Base-by-base conservation (phyloP, 371 early-diverging fungal species). In the Mortierella sp. region DNA sequence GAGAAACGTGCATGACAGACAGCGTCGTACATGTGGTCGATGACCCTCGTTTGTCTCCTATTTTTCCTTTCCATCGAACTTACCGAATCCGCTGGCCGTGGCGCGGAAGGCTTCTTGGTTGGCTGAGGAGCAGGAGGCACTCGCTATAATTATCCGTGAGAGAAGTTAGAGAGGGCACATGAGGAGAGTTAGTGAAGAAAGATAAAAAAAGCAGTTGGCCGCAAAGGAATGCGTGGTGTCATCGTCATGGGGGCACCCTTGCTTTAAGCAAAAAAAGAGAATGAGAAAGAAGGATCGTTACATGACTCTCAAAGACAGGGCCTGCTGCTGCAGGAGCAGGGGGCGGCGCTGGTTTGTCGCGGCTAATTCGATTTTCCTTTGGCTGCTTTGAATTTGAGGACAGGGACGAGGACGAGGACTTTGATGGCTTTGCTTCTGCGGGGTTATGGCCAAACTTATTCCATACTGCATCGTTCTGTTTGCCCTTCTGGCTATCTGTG, bases 371-470 rank as follows among this genome's bases (percentile, higher is more conserved):
- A 4, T 67, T 60, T 31, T 34, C 37, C 37, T 34, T 34, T 34
- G 37, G 14, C 14, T 34, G 37, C 37, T 34, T 34, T 14, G 4
- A 34, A n/a, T n/a, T n/a, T n/a, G n/a, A 57, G 23, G 70, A 65
- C 47, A 62, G 51, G 44, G 78, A 46, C 1, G 80, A 64, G 41
- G 64, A 56, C 42, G 62, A 41, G 15, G 82, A 52, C 42, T 70
- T 71, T 39, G 61, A n/a, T 6, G 56, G 2, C 71, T 80, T 80
- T 50, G 56, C 32, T 30, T 84, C 72, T 30, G 81, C 85, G 14
- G 87, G 83, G n/a, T 37, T 44, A 44, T 84, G 87, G 68, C 87
- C 89, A 82, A 97, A 95, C 82, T 97, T 98, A 55, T 91, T 87
- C 93, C 95, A 97, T 5, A 96, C 94, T 27, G 84, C 84, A 63